These are phyloP conservation scores for Passiflora organensis DNA, from an alignment of 345 rosid species.

Conservation along the genomic window DNA sequence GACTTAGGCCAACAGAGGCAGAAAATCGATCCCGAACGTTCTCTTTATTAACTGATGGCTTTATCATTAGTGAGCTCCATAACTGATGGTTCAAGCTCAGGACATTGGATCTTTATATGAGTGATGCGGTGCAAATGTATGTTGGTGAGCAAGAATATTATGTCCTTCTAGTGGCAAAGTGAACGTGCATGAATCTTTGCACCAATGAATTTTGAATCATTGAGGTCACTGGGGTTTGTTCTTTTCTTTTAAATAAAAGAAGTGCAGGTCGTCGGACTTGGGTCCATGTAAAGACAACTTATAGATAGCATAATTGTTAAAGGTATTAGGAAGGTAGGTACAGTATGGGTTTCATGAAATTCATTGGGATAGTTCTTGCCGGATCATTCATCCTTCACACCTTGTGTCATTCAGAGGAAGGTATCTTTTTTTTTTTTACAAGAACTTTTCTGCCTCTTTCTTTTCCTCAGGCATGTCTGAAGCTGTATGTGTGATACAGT, in stretches of 20 bases:
- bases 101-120: conserved; percentile 17
- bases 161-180: conserved; percentile 1
- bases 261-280: background rate
- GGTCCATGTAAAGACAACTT: background rate
- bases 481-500: no score
- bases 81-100: no score
- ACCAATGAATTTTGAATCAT: conserved; percentile 22
- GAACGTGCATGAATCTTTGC: conserved; percentile 21
- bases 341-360: conserved; percentile 11
- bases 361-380: conserved; percentile 16
- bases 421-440: conserved; percentile 14
- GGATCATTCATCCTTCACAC: conserved; percentile 22
- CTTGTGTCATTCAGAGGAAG: conserved; percentile 39
- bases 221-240: background rate
- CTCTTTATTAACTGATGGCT: no score
- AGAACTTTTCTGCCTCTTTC: background rate
- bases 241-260: conserved; percentile 24
- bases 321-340: background rate
- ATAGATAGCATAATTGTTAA: background rate
- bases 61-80: no score
- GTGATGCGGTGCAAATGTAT: conserved; percentile 1
- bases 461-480: background rate
- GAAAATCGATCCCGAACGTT: no score
- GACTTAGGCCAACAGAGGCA: no score
- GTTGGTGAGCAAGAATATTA: conserved; percentile 15